phyloP scores from a whole-genome alignment of 129 eudicot genomes.

The Glebionis coronaria region DNA sequence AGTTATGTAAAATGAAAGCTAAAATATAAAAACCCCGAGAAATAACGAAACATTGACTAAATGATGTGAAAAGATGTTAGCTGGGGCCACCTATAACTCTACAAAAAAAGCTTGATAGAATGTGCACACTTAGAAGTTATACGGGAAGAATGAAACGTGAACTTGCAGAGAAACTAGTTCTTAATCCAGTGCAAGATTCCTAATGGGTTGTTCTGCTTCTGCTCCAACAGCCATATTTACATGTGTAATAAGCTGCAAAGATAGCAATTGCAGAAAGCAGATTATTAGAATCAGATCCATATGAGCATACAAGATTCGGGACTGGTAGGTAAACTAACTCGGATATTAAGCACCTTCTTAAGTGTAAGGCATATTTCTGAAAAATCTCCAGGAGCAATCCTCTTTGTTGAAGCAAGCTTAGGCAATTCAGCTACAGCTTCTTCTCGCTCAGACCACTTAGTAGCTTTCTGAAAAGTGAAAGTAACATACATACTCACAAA shows the following conservation, averaged over 20 bases:
- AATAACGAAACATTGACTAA: not conserved
- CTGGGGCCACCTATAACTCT: not conserved
- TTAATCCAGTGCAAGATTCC: slow-evolving; percentile 82
- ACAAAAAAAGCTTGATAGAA: not conserved
- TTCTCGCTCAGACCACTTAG: too few relatives aligned
- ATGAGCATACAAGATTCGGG: not conserved
- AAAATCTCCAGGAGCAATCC: too few relatives aligned
- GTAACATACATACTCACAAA: too few relatives aligned
- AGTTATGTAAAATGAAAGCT: slow-evolving; percentile 1
- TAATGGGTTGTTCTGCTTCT: slow-evolving; percentile 92
- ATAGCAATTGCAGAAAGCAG: slow-evolving; percentile 11
- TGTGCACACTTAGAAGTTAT: slow-evolving; percentile 61
- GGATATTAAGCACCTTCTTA: slow-evolving; percentile 44
- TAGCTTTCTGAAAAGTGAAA: too few relatives aligned
- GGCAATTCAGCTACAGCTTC: too few relatives aligned
- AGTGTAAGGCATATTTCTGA: too few relatives aligned
- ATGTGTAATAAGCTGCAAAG: slow-evolving; percentile 85
- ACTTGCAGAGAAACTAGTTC: slow-evolving; percentile 75
- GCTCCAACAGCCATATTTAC: slow-evolving; percentile 97
- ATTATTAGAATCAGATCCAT: slow-evolving; percentile 1
- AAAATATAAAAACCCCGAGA: not conserved
- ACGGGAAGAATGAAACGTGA: slow-evolving; percentile 79
- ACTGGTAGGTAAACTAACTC: not conserved
- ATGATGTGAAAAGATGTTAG: slow-evolving; percentile 2
- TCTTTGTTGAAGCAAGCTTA: too few relatives aligned